Conservation (phyloP, 495 filamentous ascomycete species). For the Penicillium cosmopolitanum region DNA sequence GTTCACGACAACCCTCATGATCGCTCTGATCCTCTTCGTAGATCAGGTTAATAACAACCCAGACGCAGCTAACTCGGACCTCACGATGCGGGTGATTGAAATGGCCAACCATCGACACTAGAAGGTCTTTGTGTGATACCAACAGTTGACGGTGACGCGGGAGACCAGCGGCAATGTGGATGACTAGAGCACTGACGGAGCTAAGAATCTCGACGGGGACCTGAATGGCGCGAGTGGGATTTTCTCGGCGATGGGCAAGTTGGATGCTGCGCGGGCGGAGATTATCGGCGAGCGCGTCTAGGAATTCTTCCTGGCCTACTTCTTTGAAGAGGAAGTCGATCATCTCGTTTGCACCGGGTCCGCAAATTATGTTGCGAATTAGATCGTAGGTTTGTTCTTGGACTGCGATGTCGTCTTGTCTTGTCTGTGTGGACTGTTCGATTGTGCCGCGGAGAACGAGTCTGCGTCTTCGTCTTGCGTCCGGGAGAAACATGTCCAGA, state of each 20-base stretch:
- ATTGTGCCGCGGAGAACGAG: constrained; percentile 53
- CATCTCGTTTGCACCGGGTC: constrained; percentile 69
- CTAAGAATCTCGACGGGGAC: constrained; percentile 73
- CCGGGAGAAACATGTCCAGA: constrained; percentile 45
- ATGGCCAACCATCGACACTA: constrained; percentile 54
- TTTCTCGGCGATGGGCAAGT: constrained; percentile 42
- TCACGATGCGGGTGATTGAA: constrained; percentile 70
- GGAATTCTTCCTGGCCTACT: constrained; percentile 74
- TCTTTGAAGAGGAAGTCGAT: constrained; percentile 78
- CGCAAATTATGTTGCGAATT: constrained; percentile 85
- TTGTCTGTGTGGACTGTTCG: constrained; percentile 54
- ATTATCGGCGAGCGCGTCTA: constrained; percentile 75
- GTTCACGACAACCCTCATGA: constrained; percentile 57
- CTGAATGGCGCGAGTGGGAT: constrained; percentile 33
- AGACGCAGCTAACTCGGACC: constrained; percentile 75
- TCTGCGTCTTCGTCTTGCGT: constrained; percentile 47
- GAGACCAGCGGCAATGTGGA: constrained; percentile 81
- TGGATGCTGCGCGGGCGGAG: constrained; percentile 58
- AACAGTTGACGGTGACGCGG: constrained; percentile 79
- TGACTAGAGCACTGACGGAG: constrained; percentile 74
- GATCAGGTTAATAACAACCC: constrained; percentile 80
- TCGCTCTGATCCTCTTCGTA: constrained; percentile 77
- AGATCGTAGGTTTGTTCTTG: constrained; percentile 90
- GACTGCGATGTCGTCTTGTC: constrained; percentile 78
- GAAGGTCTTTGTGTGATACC: constrained; percentile 61